phyloP scores from a whole-genome alignment of 352 stramenopile genomes.

The Globisporangium heterothallicum region DNA sequence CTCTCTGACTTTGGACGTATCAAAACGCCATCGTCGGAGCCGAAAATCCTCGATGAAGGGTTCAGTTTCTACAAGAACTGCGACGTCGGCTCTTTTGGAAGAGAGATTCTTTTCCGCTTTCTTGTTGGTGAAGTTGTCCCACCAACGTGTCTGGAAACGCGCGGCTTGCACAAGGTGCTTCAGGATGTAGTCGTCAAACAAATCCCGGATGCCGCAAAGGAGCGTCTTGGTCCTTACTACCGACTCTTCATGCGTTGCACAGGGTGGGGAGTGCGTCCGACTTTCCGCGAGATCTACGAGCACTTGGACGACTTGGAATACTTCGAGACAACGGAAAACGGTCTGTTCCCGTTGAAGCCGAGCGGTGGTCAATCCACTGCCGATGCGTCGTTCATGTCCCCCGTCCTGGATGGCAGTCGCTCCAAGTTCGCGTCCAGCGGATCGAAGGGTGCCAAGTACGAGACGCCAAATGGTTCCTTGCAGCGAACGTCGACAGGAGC shows the following conservation, averaged over 20 bases:
- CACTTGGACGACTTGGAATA: constrained; percentile 73
- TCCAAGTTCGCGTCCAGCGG: constrained; percentile 36
- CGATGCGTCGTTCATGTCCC: constrained; percentile 51
- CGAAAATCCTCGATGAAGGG: constrained; percentile 55
- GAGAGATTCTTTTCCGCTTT: constrained; percentile 75
- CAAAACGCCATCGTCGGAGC: constrained; percentile 56
- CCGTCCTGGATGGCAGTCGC: constrained; percentile 27
- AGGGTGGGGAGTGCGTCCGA: constrained; percentile 70
- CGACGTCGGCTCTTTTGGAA: constrained; percentile 69
- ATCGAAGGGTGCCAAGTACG: constrained; percentile 47
- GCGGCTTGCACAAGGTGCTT: constrained; percentile 67
- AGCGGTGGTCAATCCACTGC: constrained; percentile 8
- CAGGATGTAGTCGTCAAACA: constrained; percentile 69
- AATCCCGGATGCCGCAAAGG: constrained; percentile 47
- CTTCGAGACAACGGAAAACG: constrained; percentile 74
- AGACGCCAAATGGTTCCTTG: constrained; percentile 35
- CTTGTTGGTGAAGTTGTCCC: constrained; percentile 79
- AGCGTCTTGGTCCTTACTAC: constrained; percentile 59
- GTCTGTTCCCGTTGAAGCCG: constrained; percentile 73
- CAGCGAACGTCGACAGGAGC: constrained; percentile 24
- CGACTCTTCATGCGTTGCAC: constrained; percentile 70
- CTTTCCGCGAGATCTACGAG: constrained; percentile 76
- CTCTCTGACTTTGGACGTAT: constrained; percentile 83
- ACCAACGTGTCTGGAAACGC: constrained; percentile 60
- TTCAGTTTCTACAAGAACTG: constrained; percentile 87